These are phyloP conservation scores for Aspergillus persii DNA, from an alignment of 2,329 filamentous ascomycete genomes.

Conservation along the genomic window DNA sequence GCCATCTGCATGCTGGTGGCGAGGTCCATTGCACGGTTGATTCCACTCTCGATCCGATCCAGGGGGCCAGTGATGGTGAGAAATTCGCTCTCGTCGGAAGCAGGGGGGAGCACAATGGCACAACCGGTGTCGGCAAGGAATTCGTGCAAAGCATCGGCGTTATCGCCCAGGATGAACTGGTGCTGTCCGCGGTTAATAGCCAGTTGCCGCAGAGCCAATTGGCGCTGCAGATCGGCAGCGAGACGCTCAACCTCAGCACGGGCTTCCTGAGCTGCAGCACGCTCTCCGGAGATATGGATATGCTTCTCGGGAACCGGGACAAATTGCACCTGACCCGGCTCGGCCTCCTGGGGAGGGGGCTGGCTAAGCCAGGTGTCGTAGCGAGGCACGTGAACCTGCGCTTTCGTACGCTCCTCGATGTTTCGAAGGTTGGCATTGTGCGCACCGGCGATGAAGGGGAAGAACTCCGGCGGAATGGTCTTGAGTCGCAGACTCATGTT, in stretches of 20 bases:
- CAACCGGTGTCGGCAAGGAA: conserved; percentile 92
- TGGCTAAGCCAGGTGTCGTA: conserved; percentile 71
- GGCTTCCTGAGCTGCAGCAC: conserved; percentile 73
- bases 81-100: conserved; percentile 73
- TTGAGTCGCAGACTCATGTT: conserved; percentile 79
- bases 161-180: conserved; percentile 89
- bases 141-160: conserved; percentile 74
- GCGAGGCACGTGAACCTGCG: conserved; percentile 79
- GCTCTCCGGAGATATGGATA: conserved; percentile 85
- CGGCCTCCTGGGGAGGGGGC: conserved; percentile 62
- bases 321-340: conserved; percentile 68
- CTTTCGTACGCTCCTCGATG: conserved; percentile 69
- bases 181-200: conserved; percentile 83
- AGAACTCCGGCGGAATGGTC: conserved; percentile 85
- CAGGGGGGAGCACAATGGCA: conserved; percentile 75
- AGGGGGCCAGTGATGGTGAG: conserved; percentile 81
- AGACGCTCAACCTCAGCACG: conserved; percentile 77
- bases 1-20: conserved; percentile 83
- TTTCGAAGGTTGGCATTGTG: conserved; percentile 66
- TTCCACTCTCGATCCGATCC: conserved; percentile 68
- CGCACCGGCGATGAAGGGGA: conserved; percentile 87
- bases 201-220: conserved; percentile 74
- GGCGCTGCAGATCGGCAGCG: conserved; percentile 70
- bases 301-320: conserved; percentile 68
- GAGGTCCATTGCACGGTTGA: conserved; percentile 83